Conservation (phyloP, 495 filamentous ascomycete species). For the Daldinia childiae region DNA sequence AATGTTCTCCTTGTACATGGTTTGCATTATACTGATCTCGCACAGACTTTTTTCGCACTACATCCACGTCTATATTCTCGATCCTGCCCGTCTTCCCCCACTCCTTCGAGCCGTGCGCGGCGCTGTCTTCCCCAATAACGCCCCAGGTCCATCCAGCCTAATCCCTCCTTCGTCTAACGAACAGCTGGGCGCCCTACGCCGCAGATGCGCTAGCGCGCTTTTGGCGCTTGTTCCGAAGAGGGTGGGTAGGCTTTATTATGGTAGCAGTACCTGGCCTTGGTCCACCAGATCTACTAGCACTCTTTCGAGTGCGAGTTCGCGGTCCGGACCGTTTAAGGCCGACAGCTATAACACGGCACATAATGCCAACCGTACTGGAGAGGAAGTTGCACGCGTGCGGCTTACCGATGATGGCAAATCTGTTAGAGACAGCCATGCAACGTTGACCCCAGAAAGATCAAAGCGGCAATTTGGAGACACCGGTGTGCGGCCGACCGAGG, state of each 20-base stretch:
- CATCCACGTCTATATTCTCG: slow-evolving; percentile 70
- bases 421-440: slow-evolving; percentile 49
- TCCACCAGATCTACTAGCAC: slow-evolving; percentile 33
- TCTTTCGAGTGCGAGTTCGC: slow-evolving; percentile 38
- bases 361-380: slow-evolving; percentile 42
- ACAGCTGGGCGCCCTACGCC: slow-evolving; percentile 58
- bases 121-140: slow-evolving; percentile 82
- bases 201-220: slow-evolving; percentile 63
- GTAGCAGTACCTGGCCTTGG: slow-evolving; percentile 46
- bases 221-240: slow-evolving; percentile 60
- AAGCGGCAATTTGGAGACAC: slow-evolving; percentile 54
- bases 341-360: slow-evolving; percentile 41
- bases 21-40: slow-evolving; percentile 43
- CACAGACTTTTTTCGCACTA: slow-evolving; percentile 78
- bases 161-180: slow-evolving; percentile 58
- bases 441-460: slow-evolving; percentile 47
- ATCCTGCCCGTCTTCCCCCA: slow-evolving; percentile 73
- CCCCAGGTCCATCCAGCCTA: slow-evolving; percentile 59
- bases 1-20: slow-evolving; percentile 38
- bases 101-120: slow-evolving; percentile 76
- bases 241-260: slow-evolving; percentile 64
- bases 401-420: slow-evolving; percentile 50
- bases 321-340: slow-evolving; percentile 45
- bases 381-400: slow-evolving; percentile 44
- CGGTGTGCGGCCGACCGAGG: slow-evolving; percentile 43